These are phyloP conservation scores for Ogataea salicorniae DNA, from an alignment of 805 yeast species.

Conservation along the genomic window DNA sequence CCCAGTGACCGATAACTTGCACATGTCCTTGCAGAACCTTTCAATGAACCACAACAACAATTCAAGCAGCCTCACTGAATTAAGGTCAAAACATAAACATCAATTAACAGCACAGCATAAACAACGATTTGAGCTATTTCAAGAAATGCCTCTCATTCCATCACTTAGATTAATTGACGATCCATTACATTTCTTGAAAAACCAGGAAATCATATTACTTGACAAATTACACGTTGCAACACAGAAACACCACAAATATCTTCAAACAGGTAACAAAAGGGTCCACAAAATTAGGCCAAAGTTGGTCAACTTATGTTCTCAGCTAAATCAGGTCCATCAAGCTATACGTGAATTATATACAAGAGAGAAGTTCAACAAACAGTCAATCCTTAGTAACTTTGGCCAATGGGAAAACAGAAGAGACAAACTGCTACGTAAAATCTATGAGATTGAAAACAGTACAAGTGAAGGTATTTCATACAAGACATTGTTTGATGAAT, in stretches of 20 bases:
- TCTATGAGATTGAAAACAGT: constrained; percentile 34
- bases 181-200: constrained; percentile 31
- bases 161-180: constrained; percentile 22
- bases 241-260: constrained; percentile 23
- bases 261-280: constrained; percentile 32
- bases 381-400: constrained; percentile 28
- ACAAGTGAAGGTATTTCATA: constrained; percentile 41
- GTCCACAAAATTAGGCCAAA: constrained; percentile 27
- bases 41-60: not conserved
- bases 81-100: not conserved
- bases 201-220: constrained; percentile 25
- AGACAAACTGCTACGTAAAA: constrained; percentile 29
- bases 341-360: constrained; percentile 43
- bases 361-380: constrained; percentile 31
- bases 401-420: constrained; percentile 38
- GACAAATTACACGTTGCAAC: constrained; percentile 24
- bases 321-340: constrained; percentile 38
- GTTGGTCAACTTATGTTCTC: constrained; percentile 27
- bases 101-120: constrained; percentile 3
- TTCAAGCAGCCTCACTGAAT: no score
- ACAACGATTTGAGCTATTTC: not conserved
- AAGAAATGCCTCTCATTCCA: constrained; percentile 13
- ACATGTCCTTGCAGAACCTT: constrained; percentile 1
- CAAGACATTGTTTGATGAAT: constrained; percentile 30
- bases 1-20: constrained; percentile 4